Conservation (phyloP, 805 yeast genomes). For the Cyberlindnera maritima region DNA sequence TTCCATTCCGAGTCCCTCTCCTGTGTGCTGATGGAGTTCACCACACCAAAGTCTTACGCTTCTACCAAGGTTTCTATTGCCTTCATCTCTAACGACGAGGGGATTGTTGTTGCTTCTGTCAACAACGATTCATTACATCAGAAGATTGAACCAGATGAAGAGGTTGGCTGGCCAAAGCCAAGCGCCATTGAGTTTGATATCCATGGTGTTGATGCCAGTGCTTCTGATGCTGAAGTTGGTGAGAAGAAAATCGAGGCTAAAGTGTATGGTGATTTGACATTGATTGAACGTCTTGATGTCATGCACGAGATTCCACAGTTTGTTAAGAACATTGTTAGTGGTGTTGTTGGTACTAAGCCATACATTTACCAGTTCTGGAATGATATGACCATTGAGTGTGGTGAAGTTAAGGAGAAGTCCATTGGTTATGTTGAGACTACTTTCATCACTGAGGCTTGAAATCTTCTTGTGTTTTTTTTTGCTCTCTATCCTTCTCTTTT, state of each 20-base stretch:
- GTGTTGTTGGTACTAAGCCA: slow-evolving; percentile 96
- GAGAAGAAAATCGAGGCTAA: slow-evolving; percentile 41
- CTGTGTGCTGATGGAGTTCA: slow-evolving; percentile 90
- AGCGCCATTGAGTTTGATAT: slow-evolving; percentile 57
- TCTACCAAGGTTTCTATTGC: slow-evolving; percentile 78
- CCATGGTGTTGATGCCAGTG: slow-evolving; percentile 45
- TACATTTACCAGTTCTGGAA: slow-evolving; percentile 90
- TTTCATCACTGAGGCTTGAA: slow-evolving; percentile 49
- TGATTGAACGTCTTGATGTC: slow-evolving; percentile 92
- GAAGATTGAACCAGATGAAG: slow-evolving; percentile 50
- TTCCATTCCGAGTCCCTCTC: slow-evolving; percentile 75
- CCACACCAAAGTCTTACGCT: slow-evolving; percentile 90
- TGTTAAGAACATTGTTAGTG: slow-evolving; percentile 89
- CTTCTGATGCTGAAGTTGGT: slow-evolving; percentile 41
- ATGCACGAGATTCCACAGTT: slow-evolving; percentile 96
- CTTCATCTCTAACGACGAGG: slow-evolving; percentile 61
- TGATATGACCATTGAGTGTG: slow-evolving; percentile 47
- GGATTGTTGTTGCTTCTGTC: slow-evolving; percentile 62
- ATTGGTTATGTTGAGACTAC: slow-evolving; percentile 77
- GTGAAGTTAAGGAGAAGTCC: slow-evolving; percentile 52
- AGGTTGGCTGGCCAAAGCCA: slow-evolving; percentile 91
- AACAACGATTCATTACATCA: slow-evolving; percentile 64
- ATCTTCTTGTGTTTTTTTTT: background rate
- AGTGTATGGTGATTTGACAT: slow-evolving; percentile 59
- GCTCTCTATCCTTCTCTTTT: background rate